Evolutionary conservation across 129 eudicot species (phyloP), one percentile per base, ranked within the genome.

Genomic region (Centella asiatica): DNA sequence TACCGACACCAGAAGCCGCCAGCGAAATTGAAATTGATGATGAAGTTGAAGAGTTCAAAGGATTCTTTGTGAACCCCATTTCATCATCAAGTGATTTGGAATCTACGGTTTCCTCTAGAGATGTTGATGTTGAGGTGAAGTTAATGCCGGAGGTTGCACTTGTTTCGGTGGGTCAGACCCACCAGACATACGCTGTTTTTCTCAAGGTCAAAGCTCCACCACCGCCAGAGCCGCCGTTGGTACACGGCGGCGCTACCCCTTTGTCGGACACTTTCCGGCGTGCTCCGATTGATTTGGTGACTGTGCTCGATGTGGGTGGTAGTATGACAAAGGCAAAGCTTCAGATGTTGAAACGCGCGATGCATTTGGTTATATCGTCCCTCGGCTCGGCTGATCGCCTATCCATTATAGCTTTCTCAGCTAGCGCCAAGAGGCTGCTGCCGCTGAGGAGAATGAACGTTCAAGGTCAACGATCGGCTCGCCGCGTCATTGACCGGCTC

Each of bases 351-450:
- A 84, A 92, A 65, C 81, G 95, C 26, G 99, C 99, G 34, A 85
- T 92, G 96, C 77, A 95, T 3, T 62, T 92, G 17, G 92, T 92
- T 39, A 78, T 92, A 6, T 87, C 96, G 5, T 92, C 99, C 0
- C 92, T 92, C 29, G 86, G 84, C 79, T 78, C 99, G 15, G 76
- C 81, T 71, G 99, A 92, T 45, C 88, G 99, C 12, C 88, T 92
- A 20, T 84, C 95, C 1, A 76, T 92, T 14, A 62, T 92, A 8
- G 79, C 90, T 2, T 92, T 92, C 60, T 75, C 96, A 2, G 88
- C 84, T 36, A 25, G 37, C 6, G 85, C 95, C 0, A 79, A 75
- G 46, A 63, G 99, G 65, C 59, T 92, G 0, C 37, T 87, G 50
- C 95, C 99, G 26, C 64, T 92, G 69, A 74, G 59, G 19, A 67